These are phyloP conservation scores for Pezicula radicicola DNA, from an alignment of 2,329 filamentous ascomycete genomes.

Conservation along the genomic window DNA sequence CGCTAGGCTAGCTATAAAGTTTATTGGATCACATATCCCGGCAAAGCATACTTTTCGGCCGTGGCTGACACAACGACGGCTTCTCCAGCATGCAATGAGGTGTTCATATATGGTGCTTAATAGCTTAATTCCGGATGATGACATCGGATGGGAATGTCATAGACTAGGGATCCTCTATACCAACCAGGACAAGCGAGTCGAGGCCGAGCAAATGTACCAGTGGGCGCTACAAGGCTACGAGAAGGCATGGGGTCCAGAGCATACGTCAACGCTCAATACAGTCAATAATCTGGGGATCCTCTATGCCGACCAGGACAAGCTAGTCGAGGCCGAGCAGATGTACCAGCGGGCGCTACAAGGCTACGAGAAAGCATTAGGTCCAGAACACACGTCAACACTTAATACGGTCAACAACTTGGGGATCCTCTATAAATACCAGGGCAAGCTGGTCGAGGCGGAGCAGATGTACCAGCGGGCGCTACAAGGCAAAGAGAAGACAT, in stretches of 20 bases:
- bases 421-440: slow-evolving; percentile 20
- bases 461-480: slow-evolving; percentile 17
- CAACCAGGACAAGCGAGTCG: slow-evolving; percentile 18
- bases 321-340: slow-evolving; percentile 23
- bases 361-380: slow-evolving; percentile 21
- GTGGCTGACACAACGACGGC: slow-evolving; percentile 5
- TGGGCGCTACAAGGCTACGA: slow-evolving; percentile 8
- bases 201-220: slow-evolving; percentile 23
- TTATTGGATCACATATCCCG: slow-evolving; percentile 9
- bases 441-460: slow-evolving; percentile 23
- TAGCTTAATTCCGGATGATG: slow-evolving; percentile 11
- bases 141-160: slow-evolving; percentile 5
- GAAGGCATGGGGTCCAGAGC: slow-evolving; percentile 13
- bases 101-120: slow-evolving; percentile 3
- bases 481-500: slow-evolving; percentile 18
- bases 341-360: slow-evolving; percentile 14
- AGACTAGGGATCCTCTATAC: slow-evolving; percentile 22
- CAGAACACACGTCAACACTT: slow-evolving; percentile 16
- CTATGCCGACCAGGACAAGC: slow-evolving; percentile 20
- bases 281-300: slow-evolving; percentile 26
- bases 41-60: not conserved
- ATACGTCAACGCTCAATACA: slow-evolving; percentile 6
- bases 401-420: slow-evolving; percentile 24
- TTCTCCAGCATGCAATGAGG: slow-evolving; percentile 1
- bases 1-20: slow-evolving; percentile 9